phyloP scores from a whole-genome alignment of 2,329 filamentous ascomycete genomes.

The Tolypocladium sp. region DNA sequence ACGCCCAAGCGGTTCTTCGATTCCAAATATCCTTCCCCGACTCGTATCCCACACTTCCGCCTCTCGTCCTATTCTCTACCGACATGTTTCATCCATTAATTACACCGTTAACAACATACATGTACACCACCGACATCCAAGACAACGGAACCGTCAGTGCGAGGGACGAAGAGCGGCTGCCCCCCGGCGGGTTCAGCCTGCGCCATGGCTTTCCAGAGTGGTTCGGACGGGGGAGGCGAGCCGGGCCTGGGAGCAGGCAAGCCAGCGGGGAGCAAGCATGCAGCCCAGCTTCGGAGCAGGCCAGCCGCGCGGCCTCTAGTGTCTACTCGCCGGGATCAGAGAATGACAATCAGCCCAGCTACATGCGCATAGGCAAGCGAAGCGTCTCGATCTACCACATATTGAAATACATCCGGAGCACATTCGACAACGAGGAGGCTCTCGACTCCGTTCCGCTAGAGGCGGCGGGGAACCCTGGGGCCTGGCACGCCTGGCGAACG shows the following conservation, averaged over 20 bases:
- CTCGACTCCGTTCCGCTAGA: slow-evolving; percentile 73
- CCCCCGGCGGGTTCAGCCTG: slow-evolving; percentile 83
- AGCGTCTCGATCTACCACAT: slow-evolving; percentile 55
- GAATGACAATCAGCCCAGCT: slow-evolving; percentile 20
- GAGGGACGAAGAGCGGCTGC: slow-evolving; percentile 71
- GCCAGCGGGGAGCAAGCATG: slow-evolving; percentile 28
- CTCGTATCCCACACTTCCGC: slow-evolving; percentile 69
- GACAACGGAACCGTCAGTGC: slow-evolving; percentile 72
- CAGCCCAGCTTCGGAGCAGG: slow-evolving; percentile 15
- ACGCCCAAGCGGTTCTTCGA: slow-evolving; percentile 75
- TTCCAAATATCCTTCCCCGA: slow-evolving; percentile 85
- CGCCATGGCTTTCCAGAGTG: slow-evolving; percentile 85
- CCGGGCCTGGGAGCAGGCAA: slow-evolving; percentile 26
- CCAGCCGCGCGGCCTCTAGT: slow-evolving; percentile 6
- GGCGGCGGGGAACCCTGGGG: slow-evolving; percentile 79
- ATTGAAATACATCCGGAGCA: slow-evolving; percentile 69
- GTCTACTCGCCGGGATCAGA: slow-evolving; percentile 20
- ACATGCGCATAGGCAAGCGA: slow-evolving; percentile 30
- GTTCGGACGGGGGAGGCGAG: slow-evolving; percentile 58
- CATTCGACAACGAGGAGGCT: slow-evolving; percentile 70
- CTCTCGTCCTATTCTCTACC: slow-evolving; percentile 78
- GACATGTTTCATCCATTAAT: slow-evolving; percentile 94
- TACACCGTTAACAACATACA: slow-evolving; percentile 88
- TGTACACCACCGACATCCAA: slow-evolving; percentile 73
- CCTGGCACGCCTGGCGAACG: slow-evolving; percentile 88